Conservation (phyloP, 129 eudicot species). For the carrot (Daucus carota) region DNA sequence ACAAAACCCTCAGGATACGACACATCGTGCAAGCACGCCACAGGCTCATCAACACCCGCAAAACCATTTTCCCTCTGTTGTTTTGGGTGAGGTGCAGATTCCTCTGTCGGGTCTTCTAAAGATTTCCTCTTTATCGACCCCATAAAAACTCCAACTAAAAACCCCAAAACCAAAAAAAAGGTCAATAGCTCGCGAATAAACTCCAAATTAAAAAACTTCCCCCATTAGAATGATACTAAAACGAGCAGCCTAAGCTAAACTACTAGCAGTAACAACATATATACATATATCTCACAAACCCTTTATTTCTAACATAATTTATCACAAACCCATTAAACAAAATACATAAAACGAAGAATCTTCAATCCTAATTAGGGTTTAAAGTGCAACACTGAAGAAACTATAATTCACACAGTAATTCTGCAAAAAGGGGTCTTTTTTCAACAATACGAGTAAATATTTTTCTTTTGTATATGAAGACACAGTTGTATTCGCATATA, state of each 20-base stretch:
- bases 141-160: conserved; percentile 25
- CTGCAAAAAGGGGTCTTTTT: not conserved
- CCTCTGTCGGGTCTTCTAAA: conserved; percentile 33
- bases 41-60: conserved; percentile 33
- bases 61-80: conserved; percentile 37
- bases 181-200: not conserved
- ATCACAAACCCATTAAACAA: not conserved
- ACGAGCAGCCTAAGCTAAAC: not conserved
- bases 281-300: not conserved
- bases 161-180: not conserved
- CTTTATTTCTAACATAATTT: not conserved
- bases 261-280: not conserved
- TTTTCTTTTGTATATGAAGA: not conserved
- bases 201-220: not conserved
- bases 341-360: not conserved
- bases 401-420: not conserved
- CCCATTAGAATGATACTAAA: not conserved
- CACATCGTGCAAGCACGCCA: conserved; percentile 76
- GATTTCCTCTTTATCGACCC: conserved; percentile 64
- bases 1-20: conserved; percentile 72
- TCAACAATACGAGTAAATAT: not conserved
- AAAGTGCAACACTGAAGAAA: not conserved
- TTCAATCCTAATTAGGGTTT: not conserved
- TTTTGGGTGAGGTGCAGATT: conserved; percentile 38
- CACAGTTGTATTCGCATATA: not conserved